Base-by-base conservation (phyloP, 164 flowering plant species). In the Annona cherimola region DNA sequence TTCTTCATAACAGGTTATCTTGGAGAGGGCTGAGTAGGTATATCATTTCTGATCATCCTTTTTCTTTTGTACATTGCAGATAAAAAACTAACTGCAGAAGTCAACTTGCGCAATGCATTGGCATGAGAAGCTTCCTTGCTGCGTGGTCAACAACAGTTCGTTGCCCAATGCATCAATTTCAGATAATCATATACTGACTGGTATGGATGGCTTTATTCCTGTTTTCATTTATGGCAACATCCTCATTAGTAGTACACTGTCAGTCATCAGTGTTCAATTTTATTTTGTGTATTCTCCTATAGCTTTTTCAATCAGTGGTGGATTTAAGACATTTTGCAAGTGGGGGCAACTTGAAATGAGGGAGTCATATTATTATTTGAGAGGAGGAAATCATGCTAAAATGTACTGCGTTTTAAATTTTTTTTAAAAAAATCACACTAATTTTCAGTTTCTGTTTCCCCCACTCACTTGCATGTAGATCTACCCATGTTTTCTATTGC, bases 121-220 rank as follows among this genome's bases (percentile, higher is more conserved):
- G 66, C 81, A 84, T 20, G 90, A 86, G 77, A 86, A 86, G 78
- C 86, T 86, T 73, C 73, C 74, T 2, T 85, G 88, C 75, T 85
- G 88, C 78, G 80, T 76, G 77, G 85, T 87, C 73, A 84, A 85
- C 76, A 87, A 84, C 81, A 85, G 85, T 75, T 80, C 84, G 80
- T 77, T 86, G 72, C 79, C 85, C 5, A 81, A 79, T 75, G 85
- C 83, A 14, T 73, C 85, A 43, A 69, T 84, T 68, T 70, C 86
- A 62, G 78, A 77, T 66, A 70, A 83, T 61, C 81, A 66, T 63
- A 70, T 69, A 3, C 74, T 76, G 26, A 84, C 78, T n/a, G 90
- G 88, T 44, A 85, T 87, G 61, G 88, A 85, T 75, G 87, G 83
- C 73, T 84, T 85, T 78, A 86, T 87, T 78, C 90, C 90, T 3